phyloP scores from a whole-genome alignment of 345 rosid genomes.

The Heritiera fomes region DNA sequence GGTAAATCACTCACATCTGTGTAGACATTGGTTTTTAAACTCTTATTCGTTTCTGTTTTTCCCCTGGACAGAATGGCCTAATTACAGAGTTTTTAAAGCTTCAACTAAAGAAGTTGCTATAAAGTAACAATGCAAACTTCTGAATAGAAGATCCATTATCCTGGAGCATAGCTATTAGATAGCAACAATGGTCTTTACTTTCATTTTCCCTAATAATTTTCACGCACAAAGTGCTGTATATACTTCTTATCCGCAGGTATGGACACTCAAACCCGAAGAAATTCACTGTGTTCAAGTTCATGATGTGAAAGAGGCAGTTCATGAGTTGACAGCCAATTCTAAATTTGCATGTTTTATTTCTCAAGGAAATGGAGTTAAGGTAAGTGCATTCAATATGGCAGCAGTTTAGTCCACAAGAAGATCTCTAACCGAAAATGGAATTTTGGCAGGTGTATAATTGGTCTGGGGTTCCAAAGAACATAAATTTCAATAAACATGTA shows the following conservation, averaged over 20 bases:
- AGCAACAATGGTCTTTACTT: too few species aligned
- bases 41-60: background rate
- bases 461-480: conserved; percentile 42
- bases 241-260: conserved; percentile 37
- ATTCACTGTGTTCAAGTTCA: conserved; percentile 63
- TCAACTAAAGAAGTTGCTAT: too few species aligned
- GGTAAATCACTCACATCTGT: conserved; percentile 33
- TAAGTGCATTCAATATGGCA: conserved; percentile 15
- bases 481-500: conserved; percentile 47
- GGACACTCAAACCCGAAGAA: conserved; percentile 54
- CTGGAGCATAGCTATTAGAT: too few species aligned
- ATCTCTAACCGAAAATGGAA: background rate
- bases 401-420: background rate
- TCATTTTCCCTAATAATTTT: background rate
- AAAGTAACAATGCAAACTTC: too few species aligned
- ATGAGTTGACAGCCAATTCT: conserved; percentile 47
- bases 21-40: background rate
- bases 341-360: conserved; percentile 51
- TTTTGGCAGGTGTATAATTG: conserved; percentile 55
- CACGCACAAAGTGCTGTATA: background rate
- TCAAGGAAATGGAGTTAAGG: conserved; percentile 63
- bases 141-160: too few species aligned
- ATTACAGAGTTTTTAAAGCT: background rate
- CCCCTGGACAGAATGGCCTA: background rate
- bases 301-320: conserved; percentile 58